A percentile compares a stretch with the other conserved stretches of the same genome.
phyloP scores from a whole-genome alignment of 345 rosid genomes.

The Eucalyptus cloeziana region DNA sequence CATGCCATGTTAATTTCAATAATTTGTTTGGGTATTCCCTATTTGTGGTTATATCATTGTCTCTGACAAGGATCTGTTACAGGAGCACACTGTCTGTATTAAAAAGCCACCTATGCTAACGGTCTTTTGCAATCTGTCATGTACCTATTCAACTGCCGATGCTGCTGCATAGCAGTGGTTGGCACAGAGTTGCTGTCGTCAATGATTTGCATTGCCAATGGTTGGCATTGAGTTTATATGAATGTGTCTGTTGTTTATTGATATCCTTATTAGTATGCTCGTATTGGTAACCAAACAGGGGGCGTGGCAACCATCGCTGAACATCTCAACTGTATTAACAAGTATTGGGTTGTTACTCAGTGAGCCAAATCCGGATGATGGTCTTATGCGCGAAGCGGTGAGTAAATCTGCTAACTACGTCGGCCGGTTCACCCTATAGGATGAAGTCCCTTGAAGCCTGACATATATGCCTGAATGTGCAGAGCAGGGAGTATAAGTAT shows the following conservation, averaged over 20 bases:
- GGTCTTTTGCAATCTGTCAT: not conserved
- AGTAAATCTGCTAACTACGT: conserved; percentile 1
- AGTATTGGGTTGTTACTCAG: conserved; percentile 59
- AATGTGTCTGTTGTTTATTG: not conserved
- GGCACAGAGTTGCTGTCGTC: not conserved
- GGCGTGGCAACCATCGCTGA: conserved; percentile 87
- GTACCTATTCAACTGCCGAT: not conserved
- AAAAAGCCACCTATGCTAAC: not conserved
- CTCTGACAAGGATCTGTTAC: not conserved
- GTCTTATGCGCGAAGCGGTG: conserved; percentile 76
- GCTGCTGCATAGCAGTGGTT: not conserved
- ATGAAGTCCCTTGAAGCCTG: not conserved
- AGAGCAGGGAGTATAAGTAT: conserved; percentile 82
- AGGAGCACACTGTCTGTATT: not conserved
- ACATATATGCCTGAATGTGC: conserved; percentile 8
- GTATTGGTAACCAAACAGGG: conserved; percentile 31
- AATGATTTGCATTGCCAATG: not conserved
- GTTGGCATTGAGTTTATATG: not conserved
- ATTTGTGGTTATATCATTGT: not conserved
- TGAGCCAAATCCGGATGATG: conserved; percentile 87
- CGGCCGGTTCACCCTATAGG: not conserved
- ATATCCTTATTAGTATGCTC: not conserved
- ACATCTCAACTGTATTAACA: conserved; percentile 62
- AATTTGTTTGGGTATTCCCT: not conserved
- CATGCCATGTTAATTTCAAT: not conserved